These are phyloP conservation scores for Syzygium aqueum DNA, from an alignment of 345 rosid species.

Conservation along the genomic window DNA sequence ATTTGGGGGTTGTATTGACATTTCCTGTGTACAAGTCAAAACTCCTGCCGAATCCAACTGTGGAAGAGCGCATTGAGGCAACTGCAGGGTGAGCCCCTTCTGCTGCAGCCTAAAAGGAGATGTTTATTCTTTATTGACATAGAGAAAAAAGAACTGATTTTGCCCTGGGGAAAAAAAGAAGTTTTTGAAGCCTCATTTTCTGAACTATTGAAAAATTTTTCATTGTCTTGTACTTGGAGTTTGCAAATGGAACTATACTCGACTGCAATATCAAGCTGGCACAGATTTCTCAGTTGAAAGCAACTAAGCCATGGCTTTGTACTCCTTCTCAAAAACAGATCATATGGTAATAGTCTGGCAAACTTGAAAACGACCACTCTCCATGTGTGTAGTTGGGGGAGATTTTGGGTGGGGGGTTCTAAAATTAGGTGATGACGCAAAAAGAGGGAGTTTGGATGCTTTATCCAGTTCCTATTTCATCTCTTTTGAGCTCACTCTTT, in stretches of 20 bases:
- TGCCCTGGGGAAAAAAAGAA: background rate
- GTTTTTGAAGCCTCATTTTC: background rate
- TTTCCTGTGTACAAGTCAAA: conserved; percentile 89
- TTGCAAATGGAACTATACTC: background rate
- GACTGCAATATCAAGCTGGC: background rate
- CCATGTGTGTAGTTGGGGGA: background rate
- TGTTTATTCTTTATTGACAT: background rate
- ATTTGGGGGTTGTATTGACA: conserved; percentile 97
- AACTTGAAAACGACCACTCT: background rate
- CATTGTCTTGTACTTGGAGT: background rate
- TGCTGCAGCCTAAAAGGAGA: background rate
- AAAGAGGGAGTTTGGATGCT: background rate
- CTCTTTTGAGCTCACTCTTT: background rate
- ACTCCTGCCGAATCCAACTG: conserved; percentile 60
- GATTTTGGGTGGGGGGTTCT: background rate
- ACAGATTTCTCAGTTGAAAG: background rate
- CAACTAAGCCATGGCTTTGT: background rate
- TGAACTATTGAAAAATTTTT: background rate
- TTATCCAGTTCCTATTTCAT: background rate
- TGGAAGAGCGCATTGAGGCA: conserved; percentile 64
- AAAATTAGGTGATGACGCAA: background rate
- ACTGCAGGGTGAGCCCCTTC: conserved; percentile 64
- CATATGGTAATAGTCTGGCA: background rate
- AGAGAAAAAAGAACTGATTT: background rate
- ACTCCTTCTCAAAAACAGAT: background rate